These are phyloP conservation scores for Chalciporus sp. DNA, from an alignment of 1,284 basidiomycete genomes.

Conservation along the genomic window DNA sequence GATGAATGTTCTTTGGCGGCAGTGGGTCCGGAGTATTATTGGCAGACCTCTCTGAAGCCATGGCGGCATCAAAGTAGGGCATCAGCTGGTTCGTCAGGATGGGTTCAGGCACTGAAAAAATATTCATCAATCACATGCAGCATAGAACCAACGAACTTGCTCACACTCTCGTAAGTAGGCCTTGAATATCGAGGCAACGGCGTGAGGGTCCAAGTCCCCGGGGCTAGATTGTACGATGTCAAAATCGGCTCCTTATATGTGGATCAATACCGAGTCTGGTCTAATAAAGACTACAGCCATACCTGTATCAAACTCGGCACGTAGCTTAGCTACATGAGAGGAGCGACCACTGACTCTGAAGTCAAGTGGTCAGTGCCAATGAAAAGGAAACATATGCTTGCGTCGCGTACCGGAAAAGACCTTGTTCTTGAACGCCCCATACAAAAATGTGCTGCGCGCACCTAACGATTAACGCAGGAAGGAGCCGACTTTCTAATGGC, in stretches of 20 bases:
- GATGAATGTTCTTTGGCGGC: slow-evolving; percentile 45
- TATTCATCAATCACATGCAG: slow-evolving; percentile 12
- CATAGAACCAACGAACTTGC: slow-evolving; percentile 29
- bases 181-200: slow-evolving; percentile 86
- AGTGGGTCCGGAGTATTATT: slow-evolving; percentile 31
- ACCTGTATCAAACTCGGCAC: slow-evolving; percentile 85
- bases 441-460: slow-evolving; percentile 79
- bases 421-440: slow-evolving; percentile 85
- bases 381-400: not conserved
- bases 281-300: slow-evolving; percentile 26
- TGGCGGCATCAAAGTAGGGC: slow-evolving; percentile 75
- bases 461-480: slow-evolving; percentile 76
- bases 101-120: slow-evolving; percentile 71
- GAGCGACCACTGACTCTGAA: slow-evolving; percentile 73
- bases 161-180: slow-evolving; percentile 78
- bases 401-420: slow-evolving; percentile 69
- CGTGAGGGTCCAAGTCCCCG: slow-evolving; percentile 87
- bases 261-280: slow-evolving; percentile 7
- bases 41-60: slow-evolving; percentile 55
- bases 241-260: slow-evolving; percentile 74
- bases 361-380: slow-evolving; percentile 14
- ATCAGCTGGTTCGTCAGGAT: slow-evolving; percentile 72
- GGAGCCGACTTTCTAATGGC: slow-evolving; percentile 53
- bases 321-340: slow-evolving; percentile 72
- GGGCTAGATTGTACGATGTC: slow-evolving; percentile 76